A percentile compares a stretch with the other conserved stretches of the same genome.
Evolutionary conservation across 768 basidiomycete species (phyloP).

Genomic region (Pulveroboletus sp.): DNA sequence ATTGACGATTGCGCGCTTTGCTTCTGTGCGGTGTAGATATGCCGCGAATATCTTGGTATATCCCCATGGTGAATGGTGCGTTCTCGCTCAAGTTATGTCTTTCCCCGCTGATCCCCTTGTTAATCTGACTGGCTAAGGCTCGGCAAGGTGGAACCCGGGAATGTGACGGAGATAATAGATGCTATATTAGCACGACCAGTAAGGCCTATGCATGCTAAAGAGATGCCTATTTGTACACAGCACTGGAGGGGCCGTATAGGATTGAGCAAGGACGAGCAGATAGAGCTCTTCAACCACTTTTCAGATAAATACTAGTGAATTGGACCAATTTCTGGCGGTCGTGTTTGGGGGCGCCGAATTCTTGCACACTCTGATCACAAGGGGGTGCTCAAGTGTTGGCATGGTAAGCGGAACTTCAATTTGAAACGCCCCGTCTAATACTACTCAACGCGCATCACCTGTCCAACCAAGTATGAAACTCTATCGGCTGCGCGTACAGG

Average conservation of each 20-base stretch:
- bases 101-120: background rate
- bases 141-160: conserved; percentile 51
- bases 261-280: conserved; percentile 31
- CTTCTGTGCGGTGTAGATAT: conserved; percentile 37
- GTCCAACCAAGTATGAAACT: no score
- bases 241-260: conserved; percentile 78
- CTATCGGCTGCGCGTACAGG: no score
- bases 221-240: conserved; percentile 36
- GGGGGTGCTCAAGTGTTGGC: no score
- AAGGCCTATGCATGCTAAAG: conserved; percentile 24
- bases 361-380: no score
- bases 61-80: conserved; percentile 71
- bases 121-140: conserved; percentile 41
- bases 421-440: no score
- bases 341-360: no score
- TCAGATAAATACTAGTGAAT: background rate
- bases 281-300: conserved; percentile 9
- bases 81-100: conserved; percentile 1
- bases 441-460: no score
- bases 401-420: no score
- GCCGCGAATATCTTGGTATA: conserved; percentile 68
- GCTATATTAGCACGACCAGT: conserved; percentile 33
- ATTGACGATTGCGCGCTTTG: background rate
- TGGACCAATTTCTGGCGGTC: background rate
- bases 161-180: conserved; percentile 53